Base-by-base conservation (phyloP, 331 rosid genomes). In the Phaseolus coccineus region DNA sequence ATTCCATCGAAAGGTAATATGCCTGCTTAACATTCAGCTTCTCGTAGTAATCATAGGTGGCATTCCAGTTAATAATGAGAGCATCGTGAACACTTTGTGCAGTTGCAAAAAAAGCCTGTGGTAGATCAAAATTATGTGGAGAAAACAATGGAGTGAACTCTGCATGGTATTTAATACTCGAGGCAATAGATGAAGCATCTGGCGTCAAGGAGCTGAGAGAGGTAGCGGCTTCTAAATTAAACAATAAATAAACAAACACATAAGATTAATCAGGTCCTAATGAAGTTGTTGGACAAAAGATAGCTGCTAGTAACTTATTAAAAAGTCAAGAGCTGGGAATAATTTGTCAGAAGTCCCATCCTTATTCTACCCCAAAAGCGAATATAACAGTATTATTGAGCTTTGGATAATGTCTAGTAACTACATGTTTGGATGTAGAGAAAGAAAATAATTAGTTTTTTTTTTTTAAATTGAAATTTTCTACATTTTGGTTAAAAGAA, bases 1-100 rank as follows among this genome's bases (percentile, higher is more conserved):
- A 96, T 31, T 96, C 99, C 99, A 96, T 96, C 11, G 99, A 93
- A 87, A 96, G 88, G 87, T 96, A 93, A 86, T 93, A 96, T 64
- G 99, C 98, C 87, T 96, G 98, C 89, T 96, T 96, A 67, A 81
- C 91, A 77, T 96, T 89, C 88, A 87, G 72, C 74, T 63, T 91
- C 64, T 93, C 97, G 66, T 89, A 81, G 80, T 82, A 86, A 51
- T 88, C 91, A 85, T 93, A 87, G 27, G 98, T 96, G 33, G 89
- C 90, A 79, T 96, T 96, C 98, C 97, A 96, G 89, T 89, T 93
- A 76, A 90, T 87, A 73, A 93, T 66, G 52, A 96, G 98, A 39
- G 91, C 72, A 84, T 96, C 98, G 31, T 94, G 97, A 62, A 90
- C 98, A 87, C 93, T 93, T 78, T 91, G 99, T 16, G 98, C 99